phyloP scores from a whole-genome alignment of 1,284 basidiomycete species.

The Naganishia albida region DNA sequence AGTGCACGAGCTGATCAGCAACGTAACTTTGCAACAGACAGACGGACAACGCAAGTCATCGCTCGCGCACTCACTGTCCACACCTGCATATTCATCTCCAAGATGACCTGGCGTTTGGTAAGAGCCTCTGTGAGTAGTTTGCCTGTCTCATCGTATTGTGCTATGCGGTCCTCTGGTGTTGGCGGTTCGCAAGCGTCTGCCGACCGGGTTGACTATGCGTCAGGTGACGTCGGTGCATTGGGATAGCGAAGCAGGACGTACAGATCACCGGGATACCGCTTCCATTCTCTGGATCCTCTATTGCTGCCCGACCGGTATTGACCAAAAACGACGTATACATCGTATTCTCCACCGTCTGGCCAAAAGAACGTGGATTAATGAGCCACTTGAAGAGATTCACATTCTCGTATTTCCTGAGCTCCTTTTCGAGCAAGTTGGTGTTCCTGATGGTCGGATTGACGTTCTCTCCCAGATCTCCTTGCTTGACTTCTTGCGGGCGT shows the following conservation, averaged over 20 bases:
- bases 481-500: constrained; percentile 23
- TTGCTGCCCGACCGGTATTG: constrained; percentile 54
- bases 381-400: constrained; percentile 54
- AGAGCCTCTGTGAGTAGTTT: constrained; percentile 36
- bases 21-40: not conserved
- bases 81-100: constrained; percentile 57
- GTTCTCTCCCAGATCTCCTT: constrained; percentile 28
- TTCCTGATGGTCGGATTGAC: constrained; percentile 19
- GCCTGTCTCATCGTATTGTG: constrained; percentile 42
- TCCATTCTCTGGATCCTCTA: constrained; percentile 46
- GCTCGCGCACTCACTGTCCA: constrained; percentile 47
- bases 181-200: constrained; percentile 4
- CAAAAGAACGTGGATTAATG: constrained; percentile 57
- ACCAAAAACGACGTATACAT: constrained; percentile 61
- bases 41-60: not conserved
- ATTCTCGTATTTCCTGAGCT: constrained; percentile 12
- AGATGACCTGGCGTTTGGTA: constrained; percentile 56
- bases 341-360: constrained; percentile 60
- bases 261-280: constrained; percentile 54
- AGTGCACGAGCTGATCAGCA: not conserved
- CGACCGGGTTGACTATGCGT: not conserved
- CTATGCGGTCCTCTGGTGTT: constrained; percentile 32
- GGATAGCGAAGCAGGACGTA: constrained; percentile 38
- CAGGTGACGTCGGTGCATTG: not conserved
- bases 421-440: not conserved